phyloP scores from a whole-genome alignment of 2,329 filamentous ascomycete genomes.

The Colletotrichum tamarilloi region DNA sequence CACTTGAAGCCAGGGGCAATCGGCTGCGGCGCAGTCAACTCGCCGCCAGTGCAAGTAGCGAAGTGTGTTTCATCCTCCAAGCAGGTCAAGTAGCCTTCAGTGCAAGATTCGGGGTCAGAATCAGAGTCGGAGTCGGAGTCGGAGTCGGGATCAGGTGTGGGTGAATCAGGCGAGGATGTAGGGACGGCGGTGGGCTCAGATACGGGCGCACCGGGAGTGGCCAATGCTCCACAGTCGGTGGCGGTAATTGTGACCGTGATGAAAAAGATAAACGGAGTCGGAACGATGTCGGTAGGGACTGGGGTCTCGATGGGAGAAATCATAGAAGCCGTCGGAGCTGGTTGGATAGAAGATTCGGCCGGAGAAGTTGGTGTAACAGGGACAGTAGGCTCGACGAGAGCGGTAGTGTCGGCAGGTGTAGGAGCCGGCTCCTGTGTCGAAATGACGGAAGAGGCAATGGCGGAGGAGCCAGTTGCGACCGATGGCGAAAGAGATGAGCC shows the following conservation, averaged over 20 bases:
- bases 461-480: neutral
- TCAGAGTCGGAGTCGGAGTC: too few relatives aligned
- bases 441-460: neutral
- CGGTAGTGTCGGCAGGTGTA: neutral
- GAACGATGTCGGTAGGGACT: neutral
- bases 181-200: neutral
- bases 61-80: slow-evolving; percentile 20
- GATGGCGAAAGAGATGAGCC: neutral
- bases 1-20: slow-evolving; percentile 31
- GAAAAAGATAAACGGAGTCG: slow-evolving; percentile 7
- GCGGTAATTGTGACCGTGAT: slow-evolving; percentile 36
- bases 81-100: slow-evolving; percentile 21
- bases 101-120: neutral
- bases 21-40: slow-evolving; percentile 25
- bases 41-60: slow-evolving; percentile 29
- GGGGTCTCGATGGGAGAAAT: neutral
- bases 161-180: neutral
- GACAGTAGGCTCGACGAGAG: neutral
- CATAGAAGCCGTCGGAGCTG: neutral
- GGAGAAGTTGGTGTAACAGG: neutral
- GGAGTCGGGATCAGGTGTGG: neutral
- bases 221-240: neutral
- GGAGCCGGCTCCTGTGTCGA: neutral
- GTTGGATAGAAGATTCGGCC: neutral
- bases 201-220: neutral